A percentile compares a stretch with the other conserved stretches of the same genome.
phyloP scores from a whole-genome alignment of 139 green algal species.

The Asterochloris erici region DNA sequence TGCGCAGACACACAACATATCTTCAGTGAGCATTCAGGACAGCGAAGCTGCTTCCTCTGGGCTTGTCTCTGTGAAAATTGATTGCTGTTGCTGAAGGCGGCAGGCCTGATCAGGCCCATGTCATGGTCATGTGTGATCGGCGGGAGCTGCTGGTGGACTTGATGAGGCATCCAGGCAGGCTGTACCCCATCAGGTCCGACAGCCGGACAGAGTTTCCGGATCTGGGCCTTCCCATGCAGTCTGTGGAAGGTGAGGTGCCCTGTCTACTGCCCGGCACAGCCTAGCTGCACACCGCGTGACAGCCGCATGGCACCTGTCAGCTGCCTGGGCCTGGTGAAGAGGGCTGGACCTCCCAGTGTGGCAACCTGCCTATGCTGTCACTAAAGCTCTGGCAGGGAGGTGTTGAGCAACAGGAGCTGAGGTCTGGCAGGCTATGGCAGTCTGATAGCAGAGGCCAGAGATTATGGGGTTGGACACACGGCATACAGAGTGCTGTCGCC shows the following conservation, averaged over 20 bases:
- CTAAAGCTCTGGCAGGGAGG: not conserved
- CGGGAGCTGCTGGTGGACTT: slow-evolving; percentile 51
- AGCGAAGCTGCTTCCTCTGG: not conserved
- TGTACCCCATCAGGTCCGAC: slow-evolving; percentile 4
- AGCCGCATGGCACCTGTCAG: not conserved
- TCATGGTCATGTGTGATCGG: slow-evolving; percentile 33
- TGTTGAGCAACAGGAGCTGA: too few species aligned
- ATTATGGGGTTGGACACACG: not conserved
- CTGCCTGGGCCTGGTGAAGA: too few species aligned
- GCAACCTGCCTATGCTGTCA: not conserved
- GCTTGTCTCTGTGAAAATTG: not conserved
- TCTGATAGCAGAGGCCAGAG: not conserved
- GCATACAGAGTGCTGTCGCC: not conserved
- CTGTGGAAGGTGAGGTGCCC: not conserved
- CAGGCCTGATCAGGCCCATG: slow-evolving; percentile 30
- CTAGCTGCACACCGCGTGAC: not conserved
- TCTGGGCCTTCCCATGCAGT: not conserved
- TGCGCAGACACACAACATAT: too few species aligned
- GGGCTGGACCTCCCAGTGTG: not conserved
- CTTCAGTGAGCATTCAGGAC: not conserved
- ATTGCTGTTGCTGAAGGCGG: not conserved
- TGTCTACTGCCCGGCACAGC: not conserved
- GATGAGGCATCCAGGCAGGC: slow-evolving; percentile 41
- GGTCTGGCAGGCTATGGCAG: too few species aligned
- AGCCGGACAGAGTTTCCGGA: not conserved